Evolutionary conservation across 805 yeast genomes (phyloP).

Genomic region (Cyberlindnera mississippiensis): DNA sequence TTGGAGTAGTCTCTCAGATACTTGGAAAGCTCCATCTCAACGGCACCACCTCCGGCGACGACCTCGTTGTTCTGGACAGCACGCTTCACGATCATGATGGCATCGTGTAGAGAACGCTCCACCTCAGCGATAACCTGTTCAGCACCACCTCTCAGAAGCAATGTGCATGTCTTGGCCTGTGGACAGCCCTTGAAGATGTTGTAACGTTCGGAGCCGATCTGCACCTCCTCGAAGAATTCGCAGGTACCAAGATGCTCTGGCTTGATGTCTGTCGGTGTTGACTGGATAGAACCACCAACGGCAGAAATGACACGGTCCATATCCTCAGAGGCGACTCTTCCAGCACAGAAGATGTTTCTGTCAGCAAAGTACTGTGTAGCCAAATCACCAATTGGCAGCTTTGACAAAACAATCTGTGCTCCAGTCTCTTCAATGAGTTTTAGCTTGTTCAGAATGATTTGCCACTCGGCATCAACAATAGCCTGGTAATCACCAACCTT

Average conservation of each 20-base stretch:
- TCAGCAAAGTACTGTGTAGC: slow-evolving; percentile 99
- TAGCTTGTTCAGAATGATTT: slow-evolving; percentile 81
- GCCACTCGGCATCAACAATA: slow-evolving; percentile 99
- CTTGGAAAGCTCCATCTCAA: slow-evolving; percentile 94
- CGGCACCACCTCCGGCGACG: slow-evolving; percentile 99
- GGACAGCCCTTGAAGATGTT: slow-evolving; percentile 93
- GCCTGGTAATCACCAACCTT: slow-evolving; percentile 92
- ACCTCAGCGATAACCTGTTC: slow-evolving; percentile 98
- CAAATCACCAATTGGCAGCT: slow-evolving; percentile 94
- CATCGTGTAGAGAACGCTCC: slow-evolving; percentile 96
- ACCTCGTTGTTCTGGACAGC: slow-evolving; percentile 81
- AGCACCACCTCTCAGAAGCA: slow-evolving; percentile 94
- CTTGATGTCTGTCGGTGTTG: slow-evolving; percentile 67
- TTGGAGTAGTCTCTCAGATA: slow-evolving; percentile 82
- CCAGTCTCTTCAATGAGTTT: slow-evolving; percentile 81
- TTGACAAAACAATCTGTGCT: slow-evolving; percentile 88
- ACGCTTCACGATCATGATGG: slow-evolving; percentile 96
- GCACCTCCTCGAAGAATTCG: slow-evolving; percentile 83
- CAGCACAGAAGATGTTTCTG: slow-evolving; percentile 94
- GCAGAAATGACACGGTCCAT: slow-evolving; percentile 90
- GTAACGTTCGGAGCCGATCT: slow-evolving; percentile 94
- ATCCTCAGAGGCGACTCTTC: slow-evolving; percentile 85
- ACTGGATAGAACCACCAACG: slow-evolving; percentile 87
- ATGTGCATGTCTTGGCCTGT: slow-evolving; percentile 87
- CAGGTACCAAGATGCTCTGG: slow-evolving; percentile 80